These are phyloP conservation scores for Pisolithus orientalis DNA, from an alignment of 768 basidiomycete genomes.

Conservation along the genomic window DNA sequence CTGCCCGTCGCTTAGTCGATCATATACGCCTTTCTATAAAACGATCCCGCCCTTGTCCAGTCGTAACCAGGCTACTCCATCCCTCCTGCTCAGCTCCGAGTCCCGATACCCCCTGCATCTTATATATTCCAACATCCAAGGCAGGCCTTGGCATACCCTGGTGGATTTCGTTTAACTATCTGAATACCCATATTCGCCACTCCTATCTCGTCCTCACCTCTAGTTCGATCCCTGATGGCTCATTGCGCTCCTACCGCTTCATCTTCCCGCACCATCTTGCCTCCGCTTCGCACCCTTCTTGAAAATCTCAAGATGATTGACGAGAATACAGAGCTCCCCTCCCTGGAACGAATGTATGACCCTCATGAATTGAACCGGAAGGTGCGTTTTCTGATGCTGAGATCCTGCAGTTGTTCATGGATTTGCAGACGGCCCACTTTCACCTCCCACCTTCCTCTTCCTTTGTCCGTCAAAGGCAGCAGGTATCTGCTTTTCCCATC, in stretches of 20 bases:
- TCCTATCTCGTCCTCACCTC: background rate
- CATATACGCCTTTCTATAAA: constrained; percentile 10
- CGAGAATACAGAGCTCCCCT: constrained; percentile 6
- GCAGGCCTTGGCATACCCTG: constrained; percentile 17
- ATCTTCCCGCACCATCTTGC: constrained; percentile 43
- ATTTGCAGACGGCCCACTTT: background rate
- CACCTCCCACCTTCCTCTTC: background rate
- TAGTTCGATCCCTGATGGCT: constrained; percentile 5
- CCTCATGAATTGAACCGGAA: background rate
- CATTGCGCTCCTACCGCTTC: constrained; percentile 9
- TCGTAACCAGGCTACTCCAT: constrained; percentile 4
- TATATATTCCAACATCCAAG: constrained; percentile 11
- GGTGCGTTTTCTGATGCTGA: constrained; percentile 7
- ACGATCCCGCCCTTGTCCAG: background rate
- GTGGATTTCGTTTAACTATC: constrained; percentile 10
- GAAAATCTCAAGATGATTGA: constrained; percentile 24
- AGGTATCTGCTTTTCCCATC: constrained; percentile 34
- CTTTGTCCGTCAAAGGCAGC: constrained; percentile 18
- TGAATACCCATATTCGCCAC: constrained; percentile 3
- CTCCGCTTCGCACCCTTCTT: constrained; percentile 42
- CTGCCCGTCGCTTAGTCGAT: constrained; percentile 5
- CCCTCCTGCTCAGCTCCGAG: constrained; percentile 3
- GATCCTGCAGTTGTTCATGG: background rate
- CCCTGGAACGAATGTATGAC: constrained; percentile 9
- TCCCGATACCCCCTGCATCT: constrained; percentile 3